phyloP scores from a whole-genome alignment of 345 rosid genomes.

The Eutrema yunnanense region DNA sequence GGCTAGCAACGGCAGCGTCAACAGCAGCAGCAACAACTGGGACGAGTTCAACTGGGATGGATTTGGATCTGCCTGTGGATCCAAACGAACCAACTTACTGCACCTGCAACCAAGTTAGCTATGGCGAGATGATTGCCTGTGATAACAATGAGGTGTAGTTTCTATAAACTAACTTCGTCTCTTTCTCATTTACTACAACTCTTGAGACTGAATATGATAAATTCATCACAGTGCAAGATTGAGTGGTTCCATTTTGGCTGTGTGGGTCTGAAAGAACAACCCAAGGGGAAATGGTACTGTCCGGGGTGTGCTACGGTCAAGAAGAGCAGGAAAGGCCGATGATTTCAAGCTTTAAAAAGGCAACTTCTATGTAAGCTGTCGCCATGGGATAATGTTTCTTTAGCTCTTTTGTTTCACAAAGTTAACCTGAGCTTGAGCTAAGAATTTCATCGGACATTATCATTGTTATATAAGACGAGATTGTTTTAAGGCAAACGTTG shows the following conservation, averaged over 20 bases:
- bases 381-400: background rate
- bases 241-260: constrained; percentile 99
- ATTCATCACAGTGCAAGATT: constrained; percentile 73
- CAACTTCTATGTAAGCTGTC: background rate
- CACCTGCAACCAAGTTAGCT: constrained; percentile 94
- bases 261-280: constrained; percentile 81
- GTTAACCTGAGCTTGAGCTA: too few species aligned
- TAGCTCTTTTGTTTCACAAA: too few species aligned
- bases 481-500: too few species aligned
- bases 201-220: background rate
- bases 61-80: constrained; percentile 89
- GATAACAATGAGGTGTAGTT: constrained; percentile 66
- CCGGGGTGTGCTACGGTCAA: constrained; percentile 63
- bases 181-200: background rate
- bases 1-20: constrained; percentile 50
- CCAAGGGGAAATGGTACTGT: constrained; percentile 95
- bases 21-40: constrained; percentile 39
- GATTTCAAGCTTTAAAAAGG: background rate
- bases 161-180: background rate
- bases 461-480: too few species aligned
- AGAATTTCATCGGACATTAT: too few species aligned
- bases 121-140: constrained; percentile 94
- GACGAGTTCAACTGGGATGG: constrained; percentile 65
- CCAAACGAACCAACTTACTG: constrained; percentile 97
- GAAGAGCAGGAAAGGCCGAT: constrained; percentile 69